These are phyloP conservation scores for Fusarium penzigii DNA, from an alignment of 2,329 filamentous ascomycete species.

Conservation along the genomic window DNA sequence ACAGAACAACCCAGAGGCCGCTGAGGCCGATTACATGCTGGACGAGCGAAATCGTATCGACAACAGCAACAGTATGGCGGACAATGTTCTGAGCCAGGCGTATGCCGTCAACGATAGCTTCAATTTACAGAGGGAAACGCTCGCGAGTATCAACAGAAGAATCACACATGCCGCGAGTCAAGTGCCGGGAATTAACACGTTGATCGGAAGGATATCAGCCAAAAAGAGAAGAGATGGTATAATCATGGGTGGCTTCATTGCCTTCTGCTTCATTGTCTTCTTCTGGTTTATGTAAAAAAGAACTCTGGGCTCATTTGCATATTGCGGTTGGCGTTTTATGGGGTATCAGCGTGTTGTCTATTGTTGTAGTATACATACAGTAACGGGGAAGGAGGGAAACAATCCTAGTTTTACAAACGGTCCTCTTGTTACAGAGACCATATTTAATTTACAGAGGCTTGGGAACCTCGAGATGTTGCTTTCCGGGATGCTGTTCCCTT, in stretches of 20 bases:
- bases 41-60: conserved; percentile 85
- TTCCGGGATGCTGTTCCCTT: conserved; percentile 35
- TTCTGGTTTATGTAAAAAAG: conserved; percentile 68
- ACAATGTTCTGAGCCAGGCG: conserved; percentile 89
- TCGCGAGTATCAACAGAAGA: conserved; percentile 84
- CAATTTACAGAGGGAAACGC: conserved; percentile 78
- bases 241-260: conserved; percentile 89
- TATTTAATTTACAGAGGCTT: conserved; percentile 27
- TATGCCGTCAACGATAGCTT: conserved; percentile 97
- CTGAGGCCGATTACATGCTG: conserved; percentile 96
- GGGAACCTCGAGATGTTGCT: conserved; percentile 31
- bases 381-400: conserved; percentile 21
- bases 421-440: conserved; percentile 15
- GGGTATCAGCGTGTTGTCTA: conserved; percentile 39
- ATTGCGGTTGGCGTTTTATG: conserved; percentile 34
- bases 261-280: conserved; percentile 83
- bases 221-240: conserved; percentile 95
- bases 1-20: conserved; percentile 74
- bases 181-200: conserved; percentile 86
- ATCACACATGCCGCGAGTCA: conserved; percentile 89
- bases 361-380: conserved; percentile 32
- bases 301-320: conserved; percentile 12
- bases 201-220: conserved; percentile 90
- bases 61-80: conserved; percentile 84
- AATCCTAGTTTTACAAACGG: conserved; percentile 27